Evolutionary conservation across 129 eudicot genomes (phyloP).

Genomic region (Silybum marianum): DNA sequence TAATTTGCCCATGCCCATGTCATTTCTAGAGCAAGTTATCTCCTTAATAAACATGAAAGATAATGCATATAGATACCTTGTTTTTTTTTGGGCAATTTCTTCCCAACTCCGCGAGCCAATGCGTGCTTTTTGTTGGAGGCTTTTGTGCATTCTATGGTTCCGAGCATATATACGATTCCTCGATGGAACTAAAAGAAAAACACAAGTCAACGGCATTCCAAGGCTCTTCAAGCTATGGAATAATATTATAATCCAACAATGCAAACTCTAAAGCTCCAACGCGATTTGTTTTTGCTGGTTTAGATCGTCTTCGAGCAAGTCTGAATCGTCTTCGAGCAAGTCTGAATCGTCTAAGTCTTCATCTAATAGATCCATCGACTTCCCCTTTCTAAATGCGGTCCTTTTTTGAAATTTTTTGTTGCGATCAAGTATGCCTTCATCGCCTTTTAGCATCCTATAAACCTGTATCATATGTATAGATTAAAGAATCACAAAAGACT

Average conservation of each 20-base stretch:
- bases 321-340: slow-evolving; percentile 25
- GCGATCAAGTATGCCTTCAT: slow-evolving; percentile 33
- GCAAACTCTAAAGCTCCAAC: slow-evolving; percentile 29
- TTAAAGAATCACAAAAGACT: not conserved
- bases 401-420: slow-evolving; percentile 47
- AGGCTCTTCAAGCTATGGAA: slow-evolving; percentile 7
- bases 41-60: slow-evolving; percentile 4
- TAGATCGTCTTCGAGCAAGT: slow-evolving; percentile 35
- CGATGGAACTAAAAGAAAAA: slow-evolving; percentile 3
- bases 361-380: slow-evolving; percentile 42
- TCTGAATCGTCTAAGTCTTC: slow-evolving; percentile 44
- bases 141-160: slow-evolving; percentile 10
- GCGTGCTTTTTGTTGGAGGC: not conserved
- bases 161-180: not conserved
- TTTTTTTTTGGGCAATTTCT: not conserved
- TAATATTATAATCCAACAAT: not conserved
- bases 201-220: slow-evolving; percentile 9
- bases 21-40: slow-evolving; percentile 6
- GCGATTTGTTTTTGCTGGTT: slow-evolving; percentile 46
- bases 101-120: slow-evolving; percentile 15
- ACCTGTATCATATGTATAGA: slow-evolving; percentile 50
- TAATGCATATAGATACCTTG: slow-evolving; percentile 4
- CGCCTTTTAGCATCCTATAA: slow-evolving; percentile 60
- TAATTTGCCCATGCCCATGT: slow-evolving; percentile 11
- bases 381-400: slow-evolving; percentile 56